Base-by-base conservation (phyloP, 2,329 filamentous ascomycete species). In the Huntiella decipiens region DNA sequence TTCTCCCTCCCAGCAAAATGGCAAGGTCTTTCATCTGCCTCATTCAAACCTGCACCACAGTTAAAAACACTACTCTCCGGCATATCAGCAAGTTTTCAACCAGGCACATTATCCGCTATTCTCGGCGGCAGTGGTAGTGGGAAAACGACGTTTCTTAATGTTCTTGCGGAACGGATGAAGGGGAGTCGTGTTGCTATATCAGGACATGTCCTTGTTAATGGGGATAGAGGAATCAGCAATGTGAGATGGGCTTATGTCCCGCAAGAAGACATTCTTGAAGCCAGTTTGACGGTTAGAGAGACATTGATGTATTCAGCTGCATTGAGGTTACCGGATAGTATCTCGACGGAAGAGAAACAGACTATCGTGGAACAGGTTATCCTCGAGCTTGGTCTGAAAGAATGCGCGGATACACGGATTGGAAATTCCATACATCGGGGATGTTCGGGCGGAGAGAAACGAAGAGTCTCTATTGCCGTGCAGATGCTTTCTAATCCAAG, bases 401-500 rank as follows among this genome's bases (percentile, higher is more conserved):
- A 86, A 52, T 85, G 82, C 48, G 81, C 81, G 17, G 64, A 84
- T 51, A 87, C 82, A 0, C 65, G 76, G 6, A 81, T 87, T 44
- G 82, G 82, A 1, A 79, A 77, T 53, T 72, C 70, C 47, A 70
- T 72, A 43, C 78, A 84, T 54, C 77, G 81, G 39, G 82, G 81
- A 0, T 86, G 82, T 54, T 85, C 79, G 39, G 82, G 82, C 0
- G 82, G 82, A 3, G 82, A 87, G 58, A 86, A 85, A 63, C 67
- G 82, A 51, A 66, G 82, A 31, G 79, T 79, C 0, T 84, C 79
- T 51, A 82, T 87, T 41, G 82, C 80, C 2, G 80, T 87, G 4
- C 82, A 86, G 58, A 66, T 87, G 47, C 64, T 87, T n/a, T 75
- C 79, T 4, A 87, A 86, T 55, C 82, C 82, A 1, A 83, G 79